phyloP scores from a whole-genome alignment of 192 early-diverging fungal species.

The Coemansia sp. region DNA sequence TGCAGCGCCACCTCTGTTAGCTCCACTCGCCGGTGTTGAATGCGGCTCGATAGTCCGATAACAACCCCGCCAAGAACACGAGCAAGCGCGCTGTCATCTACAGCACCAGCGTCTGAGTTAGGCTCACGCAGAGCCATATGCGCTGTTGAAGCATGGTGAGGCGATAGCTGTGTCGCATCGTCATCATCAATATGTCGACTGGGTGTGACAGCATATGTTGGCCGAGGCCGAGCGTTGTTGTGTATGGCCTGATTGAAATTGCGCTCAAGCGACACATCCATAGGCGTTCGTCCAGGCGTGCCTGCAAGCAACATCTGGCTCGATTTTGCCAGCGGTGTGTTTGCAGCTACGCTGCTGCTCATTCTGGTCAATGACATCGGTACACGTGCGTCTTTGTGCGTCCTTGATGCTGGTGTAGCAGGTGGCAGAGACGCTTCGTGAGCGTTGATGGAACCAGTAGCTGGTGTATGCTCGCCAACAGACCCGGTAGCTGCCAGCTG shows the following conservation, averaged over 20 bases:
- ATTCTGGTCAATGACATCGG: neutral
- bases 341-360: neutral
- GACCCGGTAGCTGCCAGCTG: conserved; percentile 12
- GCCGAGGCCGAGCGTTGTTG: conserved; percentile 14
- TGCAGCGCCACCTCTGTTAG: conserved; percentile 27
- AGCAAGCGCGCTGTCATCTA: neutral
- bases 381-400: neutral
- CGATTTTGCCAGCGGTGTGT: conserved; percentile 13
- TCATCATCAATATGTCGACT: neutral
- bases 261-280: conserved; percentile 43
- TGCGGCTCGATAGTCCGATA: conserved; percentile 33
- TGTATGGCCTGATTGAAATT: conserved; percentile 36
- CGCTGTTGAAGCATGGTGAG: conserved; percentile 2
- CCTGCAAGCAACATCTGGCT: conserved; percentile 3
- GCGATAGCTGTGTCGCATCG: conserved; percentile 44
- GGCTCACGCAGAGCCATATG: neutral
- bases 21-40: conserved; percentile 39
- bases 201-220: neutral
- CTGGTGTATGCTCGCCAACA: neutral
- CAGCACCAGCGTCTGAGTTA: neutral
- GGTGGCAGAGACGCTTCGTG: neutral
- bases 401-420: neutral
- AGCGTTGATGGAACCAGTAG: neutral
- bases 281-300: conserved; percentile 46
- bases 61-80: conserved; percentile 32